phyloP scores from a whole-genome alignment of 2,329 filamentous ascomycete genomes.

The Diplodia intermedia region DNA sequence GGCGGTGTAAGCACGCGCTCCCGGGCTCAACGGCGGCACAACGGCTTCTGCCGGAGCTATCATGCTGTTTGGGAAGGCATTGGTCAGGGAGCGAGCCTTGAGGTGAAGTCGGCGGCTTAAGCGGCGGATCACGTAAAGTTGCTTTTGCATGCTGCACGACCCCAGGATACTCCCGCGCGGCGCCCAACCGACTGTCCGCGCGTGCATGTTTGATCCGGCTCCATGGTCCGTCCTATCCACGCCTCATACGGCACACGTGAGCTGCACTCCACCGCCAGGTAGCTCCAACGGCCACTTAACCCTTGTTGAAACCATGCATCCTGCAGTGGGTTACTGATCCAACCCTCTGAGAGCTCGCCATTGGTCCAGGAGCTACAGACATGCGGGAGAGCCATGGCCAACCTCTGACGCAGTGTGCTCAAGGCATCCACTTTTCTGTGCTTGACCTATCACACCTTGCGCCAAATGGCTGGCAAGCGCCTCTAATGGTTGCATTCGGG shows the following conservation, averaged over 20 bases:
- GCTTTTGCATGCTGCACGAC: conserved; percentile 17
- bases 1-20: conserved; percentile 24
- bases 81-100: conserved; percentile 6
- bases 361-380: neutral
- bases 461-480: neutral
- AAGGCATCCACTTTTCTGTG: conserved; percentile 5
- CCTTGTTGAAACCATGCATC: conserved; percentile 14
- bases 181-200: conserved; percentile 18
- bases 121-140: conserved; percentile 20
- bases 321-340: conserved; percentile 14
- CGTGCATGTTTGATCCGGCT: conserved; percentile 21
- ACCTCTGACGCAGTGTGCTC: conserved; percentile 15
- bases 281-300: conserved; percentile 2
- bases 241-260: conserved; percentile 25
- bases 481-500: conserved; percentile 9
- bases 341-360: neutral
- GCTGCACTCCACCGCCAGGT: conserved; percentile 12
- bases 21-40: neutral
- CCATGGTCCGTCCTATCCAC: conserved; percentile 2
- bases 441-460: conserved; percentile 1
- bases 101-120: conserved; percentile 12
- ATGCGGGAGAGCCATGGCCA: neutral
- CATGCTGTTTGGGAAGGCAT: neutral
- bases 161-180: neutral
- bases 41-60: conserved; percentile 17